Conservation (phyloP, 192 early-diverging fungal species). For the Funneliformis geosporum region DNA sequence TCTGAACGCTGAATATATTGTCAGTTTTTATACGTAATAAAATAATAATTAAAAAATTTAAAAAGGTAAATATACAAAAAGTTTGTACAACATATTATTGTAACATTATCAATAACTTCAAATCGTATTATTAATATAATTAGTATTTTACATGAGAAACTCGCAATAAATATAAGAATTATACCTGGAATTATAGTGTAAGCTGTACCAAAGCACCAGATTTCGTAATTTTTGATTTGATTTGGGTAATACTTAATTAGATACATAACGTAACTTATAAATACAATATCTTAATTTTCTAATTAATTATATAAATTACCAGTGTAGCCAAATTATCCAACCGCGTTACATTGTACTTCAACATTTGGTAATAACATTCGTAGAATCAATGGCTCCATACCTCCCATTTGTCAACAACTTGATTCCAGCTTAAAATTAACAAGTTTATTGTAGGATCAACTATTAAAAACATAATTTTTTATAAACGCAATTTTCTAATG, state of each 20-base stretch:
- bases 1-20: too few relatives aligned
- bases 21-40: too few relatives aligned
- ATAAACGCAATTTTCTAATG: constrained; percentile 87
- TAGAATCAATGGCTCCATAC: constrained; percentile 79
- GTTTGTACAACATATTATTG: too few relatives aligned
- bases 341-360: constrained; percentile 92
- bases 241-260: constrained; percentile 20
- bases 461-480: constrained; percentile 46
- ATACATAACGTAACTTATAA: constrained; percentile 5
- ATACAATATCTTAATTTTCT: constrained; percentile 2
- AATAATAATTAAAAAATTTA: too few relatives aligned
- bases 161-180: too few relatives aligned
- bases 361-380: constrained; percentile 84
- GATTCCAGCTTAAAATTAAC: constrained; percentile 62
- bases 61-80: too few relatives aligned
- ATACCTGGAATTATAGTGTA: too few relatives aligned
- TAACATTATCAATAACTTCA: too few relatives aligned
- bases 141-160: too few relatives aligned
- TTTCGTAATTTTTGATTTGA: constrained; percentile 83
- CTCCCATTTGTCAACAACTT: constrained; percentile 81
- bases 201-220: constrained; percentile 76
- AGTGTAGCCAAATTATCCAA: constrained; percentile 89
- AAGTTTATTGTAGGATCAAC: neutral
- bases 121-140: too few relatives aligned
- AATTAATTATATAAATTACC: constrained; percentile 43